Evolutionary conservation across 768 basidiomycete species (phyloP).

Genomic region (Rhodotorula paludigena): DNA sequence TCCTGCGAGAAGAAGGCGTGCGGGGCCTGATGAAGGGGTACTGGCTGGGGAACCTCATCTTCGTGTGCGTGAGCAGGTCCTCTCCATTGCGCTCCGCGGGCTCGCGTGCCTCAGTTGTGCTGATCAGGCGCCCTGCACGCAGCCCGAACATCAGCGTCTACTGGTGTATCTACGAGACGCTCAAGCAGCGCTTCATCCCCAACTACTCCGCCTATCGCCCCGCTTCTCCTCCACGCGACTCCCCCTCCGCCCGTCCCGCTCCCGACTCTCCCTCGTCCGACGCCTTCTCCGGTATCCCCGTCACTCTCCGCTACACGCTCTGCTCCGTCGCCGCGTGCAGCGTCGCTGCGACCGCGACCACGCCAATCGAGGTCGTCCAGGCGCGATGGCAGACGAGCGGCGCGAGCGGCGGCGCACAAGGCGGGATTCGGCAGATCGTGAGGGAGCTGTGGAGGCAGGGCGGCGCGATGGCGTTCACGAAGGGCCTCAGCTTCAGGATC

Average conservation of each 20-base stretch:
- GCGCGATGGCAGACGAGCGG: constrained; percentile 41
- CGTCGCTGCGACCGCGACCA: constrained; percentile 31
- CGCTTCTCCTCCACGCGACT: background rate
- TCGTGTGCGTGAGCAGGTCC: constrained; percentile 16
- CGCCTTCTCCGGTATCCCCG: constrained; percentile 3
- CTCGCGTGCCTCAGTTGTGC: background rate
- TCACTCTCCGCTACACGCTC: constrained; percentile 36
- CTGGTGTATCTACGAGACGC: constrained; percentile 39
- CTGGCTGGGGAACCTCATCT: constrained; percentile 28
- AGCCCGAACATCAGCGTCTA: constrained; percentile 27
- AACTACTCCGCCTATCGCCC: constrained; percentile 21
- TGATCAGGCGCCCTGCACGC: background rate
- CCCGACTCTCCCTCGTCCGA: background rate
- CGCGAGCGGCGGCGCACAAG: background rate
- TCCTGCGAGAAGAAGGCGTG: constrained; percentile 37
- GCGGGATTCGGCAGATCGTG: constrained; percentile 32
- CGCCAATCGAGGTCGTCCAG: constrained; percentile 40
- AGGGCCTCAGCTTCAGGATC: constrained; percentile 37
- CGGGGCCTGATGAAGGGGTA: constrained; percentile 39
- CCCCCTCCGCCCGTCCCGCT: background rate
- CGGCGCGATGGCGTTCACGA: constrained; percentile 32
- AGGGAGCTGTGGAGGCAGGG: constrained; percentile 27
- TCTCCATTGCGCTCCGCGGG: too few species aligned
- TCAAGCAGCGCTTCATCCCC: constrained; percentile 40
- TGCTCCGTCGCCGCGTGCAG: constrained; percentile 36